A percentile compares a stretch with the other conserved stretches of the same genome.
Evolutionary conservation across 2,329 filamentous ascomycete species (phyloP).

Genomic region (Chrysoporthe cubensis): DNA sequence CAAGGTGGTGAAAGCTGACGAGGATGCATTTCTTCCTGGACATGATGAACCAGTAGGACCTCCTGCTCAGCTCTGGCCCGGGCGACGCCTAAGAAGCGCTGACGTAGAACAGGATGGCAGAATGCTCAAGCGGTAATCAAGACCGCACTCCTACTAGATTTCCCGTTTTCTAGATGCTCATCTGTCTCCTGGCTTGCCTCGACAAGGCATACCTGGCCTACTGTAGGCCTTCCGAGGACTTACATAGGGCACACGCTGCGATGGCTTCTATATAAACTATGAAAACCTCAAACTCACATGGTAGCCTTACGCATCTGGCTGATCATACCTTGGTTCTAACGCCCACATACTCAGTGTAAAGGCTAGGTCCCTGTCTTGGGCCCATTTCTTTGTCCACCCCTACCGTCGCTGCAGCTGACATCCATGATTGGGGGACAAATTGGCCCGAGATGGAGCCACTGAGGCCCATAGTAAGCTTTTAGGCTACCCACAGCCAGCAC

Average conservation of each 20-base stretch:
- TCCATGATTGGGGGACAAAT: conserved; percentile 34
- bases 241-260: not conserved
- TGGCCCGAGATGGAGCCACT: conserved; percentile 26
- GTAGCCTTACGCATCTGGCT: not conserved
- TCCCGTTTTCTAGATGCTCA: not conserved
- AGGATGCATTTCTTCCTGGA: not conserved
- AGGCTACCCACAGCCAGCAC: not conserved
- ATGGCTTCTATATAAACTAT: not conserved
- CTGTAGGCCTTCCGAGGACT: too few relatives aligned
- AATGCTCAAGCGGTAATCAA: not conserved
- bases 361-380: not conserved
- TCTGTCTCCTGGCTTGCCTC: too few relatives aligned
- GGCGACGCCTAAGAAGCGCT: not conserved
- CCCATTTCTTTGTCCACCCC: not conserved
- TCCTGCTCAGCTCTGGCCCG: not conserved
- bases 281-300: not conserved
- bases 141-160: not conserved
- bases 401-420: not conserved
- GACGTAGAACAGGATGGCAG: not conserved
- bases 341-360: not conserved
- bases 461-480: conserved; percentile 8
- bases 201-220: too few relatives aligned
- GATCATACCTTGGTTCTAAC: not conserved
- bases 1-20: not conserved
- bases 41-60: not conserved